Percentiles rank a stretch among this genome's conserved stretches.
phyloP scores from a whole-genome alignment of 1,284 basidiomycete species.

The Grifola frondosa region DNA sequence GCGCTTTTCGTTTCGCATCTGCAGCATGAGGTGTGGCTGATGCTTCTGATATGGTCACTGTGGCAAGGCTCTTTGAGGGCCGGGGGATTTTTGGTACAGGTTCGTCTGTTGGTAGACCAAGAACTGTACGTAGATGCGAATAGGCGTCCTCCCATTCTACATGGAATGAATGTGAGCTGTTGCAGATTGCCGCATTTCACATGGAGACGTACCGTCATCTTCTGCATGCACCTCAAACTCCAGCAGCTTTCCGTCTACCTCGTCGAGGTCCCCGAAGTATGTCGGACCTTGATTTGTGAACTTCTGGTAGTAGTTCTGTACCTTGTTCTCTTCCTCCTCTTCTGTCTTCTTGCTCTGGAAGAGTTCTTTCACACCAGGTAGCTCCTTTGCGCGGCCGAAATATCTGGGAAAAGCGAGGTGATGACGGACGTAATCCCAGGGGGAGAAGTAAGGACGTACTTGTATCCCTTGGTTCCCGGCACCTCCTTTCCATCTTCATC shows the following conservation, averaged over 20 bases:
- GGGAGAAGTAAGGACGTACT: constrained; percentile 52
- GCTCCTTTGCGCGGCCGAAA: constrained; percentile 95
- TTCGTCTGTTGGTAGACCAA: constrained; percentile 53
- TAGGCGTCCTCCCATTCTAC: constrained; percentile 76
- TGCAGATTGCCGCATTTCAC: not conserved
- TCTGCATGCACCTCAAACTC: constrained; percentile 73
- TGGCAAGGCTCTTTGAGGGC: constrained; percentile 29
- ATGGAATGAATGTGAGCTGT: not conserved
- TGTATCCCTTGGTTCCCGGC: constrained; percentile 97
- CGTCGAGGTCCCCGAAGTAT: constrained; percentile 93
- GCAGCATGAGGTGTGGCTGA: constrained; percentile 17
- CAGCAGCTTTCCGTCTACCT: constrained; percentile 70
- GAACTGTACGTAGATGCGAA: constrained; percentile 51
- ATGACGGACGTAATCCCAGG: constrained; percentile 2
- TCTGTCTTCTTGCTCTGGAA: constrained; percentile 83
- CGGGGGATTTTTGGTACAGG: constrained; percentile 55
- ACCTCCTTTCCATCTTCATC: constrained; percentile 95
- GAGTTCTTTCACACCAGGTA: constrained; percentile 94
- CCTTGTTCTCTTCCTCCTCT: constrained; percentile 83
- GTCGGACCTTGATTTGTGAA: constrained; percentile 86
- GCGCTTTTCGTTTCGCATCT: constrained; percentile 53
- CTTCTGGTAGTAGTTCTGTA: constrained; percentile 79
- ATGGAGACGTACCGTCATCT: constrained; percentile 60
- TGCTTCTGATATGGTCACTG: constrained; percentile 24
- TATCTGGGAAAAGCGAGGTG: constrained; percentile 55